Conservation (phyloP, 768 basidiomycete species). For the Boletus bicolor region DNA sequence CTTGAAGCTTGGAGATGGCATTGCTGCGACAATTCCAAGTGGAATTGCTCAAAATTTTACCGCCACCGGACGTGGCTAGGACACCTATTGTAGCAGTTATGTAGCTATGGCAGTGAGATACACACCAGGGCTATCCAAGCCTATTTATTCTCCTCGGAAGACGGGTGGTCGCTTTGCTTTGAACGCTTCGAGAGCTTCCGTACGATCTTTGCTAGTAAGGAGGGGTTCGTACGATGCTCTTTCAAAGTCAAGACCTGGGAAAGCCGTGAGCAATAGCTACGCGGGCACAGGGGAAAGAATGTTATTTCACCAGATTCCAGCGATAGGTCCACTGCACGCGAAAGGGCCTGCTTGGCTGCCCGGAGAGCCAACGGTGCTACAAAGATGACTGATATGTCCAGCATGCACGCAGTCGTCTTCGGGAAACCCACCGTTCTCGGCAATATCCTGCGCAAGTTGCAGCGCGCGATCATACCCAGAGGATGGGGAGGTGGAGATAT, state of each 20-base stretch:
- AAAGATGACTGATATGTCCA: neutral
- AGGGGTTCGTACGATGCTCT: slow-evolving; percentile 80
- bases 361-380: slow-evolving; percentile 81
- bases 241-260: slow-evolving; percentile 85
- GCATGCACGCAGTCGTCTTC: neutral
- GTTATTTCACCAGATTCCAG: slow-evolving; percentile 61
- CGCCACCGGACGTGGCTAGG: slow-evolving; percentile 44
- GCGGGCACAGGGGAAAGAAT: neutral
- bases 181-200: slow-evolving; percentile 85
- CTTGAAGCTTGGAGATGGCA: slow-evolving; percentile 55
- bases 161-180: slow-evolving; percentile 75
- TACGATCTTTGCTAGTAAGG: slow-evolving; percentile 68
- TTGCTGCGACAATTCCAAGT: slow-evolving; percentile 57
- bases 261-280: neutral
- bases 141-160: slow-evolving; percentile 71
- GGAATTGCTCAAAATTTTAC: slow-evolving; percentile 56
- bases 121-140: neutral
- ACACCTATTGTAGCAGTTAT: slow-evolving; percentile 5
- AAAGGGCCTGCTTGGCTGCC: slow-evolving; percentile 86
- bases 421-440: slow-evolving; percentile 52
- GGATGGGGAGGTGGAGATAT: slow-evolving; percentile 59
- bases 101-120: neutral
- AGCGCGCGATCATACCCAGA: slow-evolving; percentile 72
- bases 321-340: slow-evolving; percentile 71
- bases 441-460: slow-evolving; percentile 63